Percentiles rank a stretch among this genome's conserved stretches.
phyloP scores from a whole-genome alignment of 2,329 filamentous ascomycete species.

The Cladophialophora exuberans region DNA sequence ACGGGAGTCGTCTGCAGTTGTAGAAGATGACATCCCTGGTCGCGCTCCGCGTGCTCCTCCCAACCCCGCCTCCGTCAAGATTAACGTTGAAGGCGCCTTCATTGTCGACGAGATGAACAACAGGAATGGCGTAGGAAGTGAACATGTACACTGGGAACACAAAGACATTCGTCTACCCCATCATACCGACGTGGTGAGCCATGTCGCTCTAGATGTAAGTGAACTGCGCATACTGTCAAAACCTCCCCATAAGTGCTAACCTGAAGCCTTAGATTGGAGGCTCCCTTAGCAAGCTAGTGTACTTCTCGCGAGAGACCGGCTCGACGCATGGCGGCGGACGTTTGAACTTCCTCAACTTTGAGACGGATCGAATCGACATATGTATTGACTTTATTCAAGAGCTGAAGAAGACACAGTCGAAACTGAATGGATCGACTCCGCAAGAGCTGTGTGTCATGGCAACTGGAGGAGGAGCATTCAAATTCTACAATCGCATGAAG shows the following conservation, averaged over 20 bases:
- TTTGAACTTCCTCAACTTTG: constrained; percentile 93
- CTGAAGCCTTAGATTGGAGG: constrained; percentile 80
- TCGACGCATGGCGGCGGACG: constrained; percentile 81
- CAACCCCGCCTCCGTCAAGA: constrained; percentile 74
- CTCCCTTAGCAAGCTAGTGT: constrained; percentile 93
- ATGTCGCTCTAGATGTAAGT: constrained; percentile 93
- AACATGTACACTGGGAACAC: constrained; percentile 70
- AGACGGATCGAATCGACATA: constrained; percentile 90
- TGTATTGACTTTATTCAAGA: constrained; percentile 90
- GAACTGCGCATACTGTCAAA: constrained; percentile 7
- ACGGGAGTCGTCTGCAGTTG: constrained; percentile 22
- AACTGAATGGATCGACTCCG: constrained; percentile 71
- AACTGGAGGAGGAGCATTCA: constrained; percentile 93
- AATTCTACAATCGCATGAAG: constrained; percentile 91
- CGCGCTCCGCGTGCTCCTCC: constrained; percentile 52
- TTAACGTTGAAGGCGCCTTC: constrained; percentile 95
- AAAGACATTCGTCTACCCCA: constrained; percentile 96
- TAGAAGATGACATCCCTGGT: constrained; percentile 17
- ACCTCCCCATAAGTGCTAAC: constrained; percentile 4
- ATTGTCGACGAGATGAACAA: constrained; percentile 77
- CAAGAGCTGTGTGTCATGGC: constrained; percentile 88
- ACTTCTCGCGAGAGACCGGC: constrained; percentile 87
- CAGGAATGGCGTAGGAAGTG: constrained; percentile 43
- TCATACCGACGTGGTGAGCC: constrained; percentile 91
- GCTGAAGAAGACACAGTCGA: constrained; percentile 79